Conservation (phyloP, 2,329 filamentous ascomycete genomes). For the Hypoxylon sp. region DNA sequence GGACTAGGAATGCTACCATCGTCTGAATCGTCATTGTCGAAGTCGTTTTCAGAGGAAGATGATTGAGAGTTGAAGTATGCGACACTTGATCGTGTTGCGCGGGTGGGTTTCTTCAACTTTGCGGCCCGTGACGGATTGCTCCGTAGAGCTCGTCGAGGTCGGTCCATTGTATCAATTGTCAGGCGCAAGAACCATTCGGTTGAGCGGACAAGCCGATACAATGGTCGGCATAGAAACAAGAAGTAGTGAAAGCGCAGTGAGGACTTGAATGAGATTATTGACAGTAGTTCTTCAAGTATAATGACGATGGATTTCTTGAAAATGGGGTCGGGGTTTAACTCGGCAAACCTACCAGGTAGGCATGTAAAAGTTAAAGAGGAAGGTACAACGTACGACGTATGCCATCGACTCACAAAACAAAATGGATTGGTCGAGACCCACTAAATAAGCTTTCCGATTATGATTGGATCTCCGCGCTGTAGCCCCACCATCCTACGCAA, state of each 20-base stretch:
- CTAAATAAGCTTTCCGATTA: constrained; percentile 38
- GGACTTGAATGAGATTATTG: constrained; percentile 7
- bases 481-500: constrained; percentile 17
- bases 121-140: constrained; percentile 50
- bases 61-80: constrained; percentile 36
- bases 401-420: constrained; percentile 36
- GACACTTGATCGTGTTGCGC: constrained; percentile 48
- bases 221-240: constrained; percentile 5
- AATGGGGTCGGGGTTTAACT: constrained; percentile 13
- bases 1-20: constrained; percentile 7
- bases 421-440: constrained; percentile 30
- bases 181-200: constrained; percentile 29
- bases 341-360: background rate
- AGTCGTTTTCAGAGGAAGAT: constrained; percentile 28
- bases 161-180: constrained; percentile 50
- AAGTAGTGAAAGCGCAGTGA: background rate
- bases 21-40: constrained; percentile 28
- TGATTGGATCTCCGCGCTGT: constrained; percentile 31
- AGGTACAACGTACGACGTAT: constrained; percentile 21
- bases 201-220: constrained; percentile 1
- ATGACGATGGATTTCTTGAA: constrained; percentile 4
- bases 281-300: background rate
- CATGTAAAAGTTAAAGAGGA: constrained; percentile 5
- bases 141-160: constrained; percentile 47
- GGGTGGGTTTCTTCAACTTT: constrained; percentile 50